Conservation (phyloP, 257 asterid species). For the Ajuga chamaepitys region DNA sequence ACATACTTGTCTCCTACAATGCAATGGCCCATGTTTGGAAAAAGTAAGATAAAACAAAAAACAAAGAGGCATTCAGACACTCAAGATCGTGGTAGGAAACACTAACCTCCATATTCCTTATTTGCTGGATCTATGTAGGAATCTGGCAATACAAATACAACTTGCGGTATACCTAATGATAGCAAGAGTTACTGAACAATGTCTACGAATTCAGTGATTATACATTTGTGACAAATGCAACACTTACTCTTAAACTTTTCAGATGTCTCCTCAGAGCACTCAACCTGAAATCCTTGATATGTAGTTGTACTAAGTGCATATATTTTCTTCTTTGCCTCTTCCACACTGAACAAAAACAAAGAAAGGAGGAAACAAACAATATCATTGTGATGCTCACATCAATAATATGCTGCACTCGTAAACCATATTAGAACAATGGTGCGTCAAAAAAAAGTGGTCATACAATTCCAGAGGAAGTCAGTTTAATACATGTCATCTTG, state of each 20-base stretch:
- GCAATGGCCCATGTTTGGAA: not conserved
- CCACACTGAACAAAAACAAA: constrained; percentile 48
- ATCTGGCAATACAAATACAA: constrained; percentile 86
- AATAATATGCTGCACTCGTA: not conserved
- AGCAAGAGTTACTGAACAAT: constrained; percentile 12
- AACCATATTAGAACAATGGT: not conserved
- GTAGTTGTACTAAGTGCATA: constrained; percentile 89
- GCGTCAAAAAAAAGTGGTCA: not conserved
- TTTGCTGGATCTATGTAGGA: constrained; percentile 86
- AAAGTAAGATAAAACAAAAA: not conserved
- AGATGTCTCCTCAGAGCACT: constrained; percentile 74
- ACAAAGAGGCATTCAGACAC: not conserved
- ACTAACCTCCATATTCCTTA: constrained; percentile 92
- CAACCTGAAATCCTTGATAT: constrained; percentile 84
- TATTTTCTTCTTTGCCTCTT: constrained; percentile 90
- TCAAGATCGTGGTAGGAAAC: not conserved
- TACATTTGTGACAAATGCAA: constrained; percentile 6
- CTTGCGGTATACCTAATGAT: constrained; percentile 58
- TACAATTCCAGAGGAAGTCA: not conserved
- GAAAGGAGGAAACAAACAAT: not conserved
- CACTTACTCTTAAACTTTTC: constrained; percentile 68
- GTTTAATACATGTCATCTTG: not conserved
- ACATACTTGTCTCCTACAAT: constrained; percentile 84
- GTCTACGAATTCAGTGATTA: not conserved
- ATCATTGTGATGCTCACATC: not conserved